Percentiles rank a stretch among this genome's conserved stretches.
These are phyloP conservation scores for Suillus clintonianus DNA, from an alignment of 768 basidiomycete species.

Conservation along the genomic window DNA sequence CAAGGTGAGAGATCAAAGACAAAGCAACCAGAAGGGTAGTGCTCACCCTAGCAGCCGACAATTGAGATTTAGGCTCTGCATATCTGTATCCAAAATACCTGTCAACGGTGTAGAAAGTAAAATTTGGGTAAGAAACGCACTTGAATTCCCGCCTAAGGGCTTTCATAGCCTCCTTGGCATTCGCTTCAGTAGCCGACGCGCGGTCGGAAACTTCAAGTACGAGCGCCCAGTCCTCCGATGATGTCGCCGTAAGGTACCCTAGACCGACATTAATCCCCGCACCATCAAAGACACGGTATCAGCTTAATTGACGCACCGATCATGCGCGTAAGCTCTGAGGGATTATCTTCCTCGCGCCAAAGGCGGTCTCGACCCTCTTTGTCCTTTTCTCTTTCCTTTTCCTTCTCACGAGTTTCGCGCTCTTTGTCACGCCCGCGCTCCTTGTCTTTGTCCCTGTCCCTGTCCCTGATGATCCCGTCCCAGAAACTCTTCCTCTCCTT, in stretches of 20 bases:
- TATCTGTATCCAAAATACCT: constrained; percentile 43
- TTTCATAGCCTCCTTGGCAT: constrained; percentile 82
- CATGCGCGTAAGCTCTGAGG: constrained; percentile 65
- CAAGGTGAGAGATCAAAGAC: constrained; percentile 1
- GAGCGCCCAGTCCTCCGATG: constrained; percentile 80
- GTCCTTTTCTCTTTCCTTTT: constrained; percentile 38
- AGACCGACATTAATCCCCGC: neutral
- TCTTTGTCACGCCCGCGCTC: constrained; percentile 15
- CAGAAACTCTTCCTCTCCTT: constrained; percentile 60
- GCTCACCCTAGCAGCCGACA: constrained; percentile 75
- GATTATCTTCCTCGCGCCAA: constrained; percentile 46
- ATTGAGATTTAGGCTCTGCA: constrained; percentile 72
- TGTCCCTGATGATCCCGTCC: constrained; percentile 41
- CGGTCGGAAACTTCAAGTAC: constrained; percentile 87
- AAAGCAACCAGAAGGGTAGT: neutral
- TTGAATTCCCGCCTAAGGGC: constrained; percentile 88
- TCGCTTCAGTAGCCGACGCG: constrained; percentile 67
- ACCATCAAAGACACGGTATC: neutral
- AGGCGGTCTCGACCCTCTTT: constrained; percentile 27
- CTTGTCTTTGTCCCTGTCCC: constrained; percentile 32
- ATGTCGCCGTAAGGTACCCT: constrained; percentile 77
- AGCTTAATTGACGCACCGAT: constrained; percentile 51
- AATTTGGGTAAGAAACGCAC: constrained; percentile 35
- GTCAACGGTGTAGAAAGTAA: constrained; percentile 7
- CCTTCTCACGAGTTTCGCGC: constrained; percentile 11